Evolutionary conservation across 225 moss, liverwort and hornwort species (phyloP).

Genomic region (Polytrichum commune): DNA sequence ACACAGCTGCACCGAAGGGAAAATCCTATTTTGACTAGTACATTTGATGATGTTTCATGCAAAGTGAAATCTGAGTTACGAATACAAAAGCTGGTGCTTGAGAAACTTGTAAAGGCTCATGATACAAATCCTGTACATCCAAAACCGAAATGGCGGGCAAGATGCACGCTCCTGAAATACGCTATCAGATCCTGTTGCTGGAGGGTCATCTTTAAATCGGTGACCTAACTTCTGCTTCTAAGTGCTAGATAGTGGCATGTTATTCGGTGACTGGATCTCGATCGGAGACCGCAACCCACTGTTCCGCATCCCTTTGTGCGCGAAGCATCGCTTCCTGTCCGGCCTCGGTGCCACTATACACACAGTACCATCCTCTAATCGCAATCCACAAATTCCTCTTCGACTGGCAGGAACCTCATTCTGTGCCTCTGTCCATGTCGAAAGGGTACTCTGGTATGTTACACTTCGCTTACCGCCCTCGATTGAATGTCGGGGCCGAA

Average conservation of each 20-base stretch:
- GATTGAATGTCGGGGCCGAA: background rate
- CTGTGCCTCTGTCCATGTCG: background rate
- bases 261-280: background rate
- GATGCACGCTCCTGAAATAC: background rate
- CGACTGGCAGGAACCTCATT: background rate
- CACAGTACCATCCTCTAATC: conserved; percentile 32
- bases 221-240: too few relatives aligned
- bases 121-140: conserved; percentile 13
- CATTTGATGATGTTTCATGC: too few relatives aligned
- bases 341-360: conserved; percentile 33
- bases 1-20: too few relatives aligned
- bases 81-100: too few relatives aligned
- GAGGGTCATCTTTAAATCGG: background rate
- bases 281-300: conserved; percentile 2
- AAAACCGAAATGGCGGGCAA: conserved; percentile 1
- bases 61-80: too few relatives aligned
- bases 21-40: too few relatives aligned
- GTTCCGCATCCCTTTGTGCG: conserved; percentile 40
- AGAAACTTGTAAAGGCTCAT: conserved; percentile 1
- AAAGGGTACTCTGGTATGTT: background rate
- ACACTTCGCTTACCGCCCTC: conserved; percentile 5
- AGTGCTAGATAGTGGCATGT: too few relatives aligned
- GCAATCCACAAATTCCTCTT: conserved; percentile 37
- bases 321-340: conserved; percentile 42
- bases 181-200: conserved; percentile 4